Evolutionary conservation across 768 basidiomycete species (phyloP).

Genomic region (Russula lepida): DNA sequence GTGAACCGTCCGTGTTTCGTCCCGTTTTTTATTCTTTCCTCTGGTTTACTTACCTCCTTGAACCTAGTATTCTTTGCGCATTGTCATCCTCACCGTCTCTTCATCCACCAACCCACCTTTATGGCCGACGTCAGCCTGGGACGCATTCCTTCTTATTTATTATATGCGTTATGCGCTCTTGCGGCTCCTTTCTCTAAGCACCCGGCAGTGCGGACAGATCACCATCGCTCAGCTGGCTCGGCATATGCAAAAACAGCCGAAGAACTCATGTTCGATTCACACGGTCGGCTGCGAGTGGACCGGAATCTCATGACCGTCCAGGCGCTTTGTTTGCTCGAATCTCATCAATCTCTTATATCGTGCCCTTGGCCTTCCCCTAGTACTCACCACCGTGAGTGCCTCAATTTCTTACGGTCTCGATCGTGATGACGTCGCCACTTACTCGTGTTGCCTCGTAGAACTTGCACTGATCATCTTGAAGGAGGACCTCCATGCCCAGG

Average conservation of each 20-base stretch:
- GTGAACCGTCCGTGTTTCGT: conserved; percentile 15
- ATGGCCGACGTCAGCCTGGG: conserved; percentile 55
- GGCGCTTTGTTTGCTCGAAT: conserved; percentile 63
- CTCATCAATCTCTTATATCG: conserved; percentile 45
- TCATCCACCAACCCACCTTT: conserved; percentile 77
- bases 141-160: conserved; percentile 58
- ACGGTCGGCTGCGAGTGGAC: conserved; percentile 53
- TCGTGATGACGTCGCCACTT: neutral
- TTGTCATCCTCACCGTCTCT: conserved; percentile 65
- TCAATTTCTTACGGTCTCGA: neutral
- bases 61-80: conserved; percentile 70
- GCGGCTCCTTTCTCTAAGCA: conserved; percentile 71
- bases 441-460: conserved; percentile 32
- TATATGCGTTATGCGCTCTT: conserved; percentile 68
- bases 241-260: conserved; percentile 50
- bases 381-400: conserved; percentile 25
- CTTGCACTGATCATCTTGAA: conserved; percentile 60
- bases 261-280: conserved; percentile 61
- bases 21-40: neutral
- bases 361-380: conserved; percentile 19
- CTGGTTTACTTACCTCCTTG: neutral
- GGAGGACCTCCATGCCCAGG: conserved; percentile 55
- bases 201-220: conserved; percentile 47
- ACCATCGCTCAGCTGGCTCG: conserved; percentile 30
- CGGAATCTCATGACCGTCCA: conserved; percentile 66